Base-by-base conservation (phyloP, 352 stramenopile genomes). In the Phytophthora multivora region DNA sequence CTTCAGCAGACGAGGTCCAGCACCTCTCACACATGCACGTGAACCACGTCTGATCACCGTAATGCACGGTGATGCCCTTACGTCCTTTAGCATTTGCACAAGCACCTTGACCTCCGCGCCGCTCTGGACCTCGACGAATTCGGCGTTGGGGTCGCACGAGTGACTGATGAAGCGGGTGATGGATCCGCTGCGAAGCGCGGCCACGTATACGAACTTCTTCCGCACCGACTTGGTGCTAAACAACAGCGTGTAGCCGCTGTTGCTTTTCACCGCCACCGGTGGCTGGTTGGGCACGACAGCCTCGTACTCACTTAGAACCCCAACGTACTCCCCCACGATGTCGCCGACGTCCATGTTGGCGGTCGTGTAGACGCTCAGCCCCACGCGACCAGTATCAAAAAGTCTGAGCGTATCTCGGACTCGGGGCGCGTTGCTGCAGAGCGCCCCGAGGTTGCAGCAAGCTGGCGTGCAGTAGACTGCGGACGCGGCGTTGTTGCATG, bases 121-220 rank as follows among this genome's bases (percentile, higher is more conserved):
- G 43, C 54, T 54, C 8, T n/a, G n/a, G n/a, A n/a, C 30, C 26
- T 62, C 43, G 0, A 62, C 43, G 21, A 62, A 61, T 30, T 23
- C 39, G n/a, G 51, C 39, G 19, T 59, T 51, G 0, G 25, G 39
- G 4, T 50, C 13, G 26, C 51, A 59, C 0, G 15, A 18, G 15
- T 51, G 23, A 16, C 40, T 51, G 9, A 46, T 26, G 10, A 47
- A 53, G 5, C 36, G 56, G 1, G 38, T 51, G 0, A 25, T 63
- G 15, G 51, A n/a, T n/a, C n/a, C n/a, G 1, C 46, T 19, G 33
- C 36, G 46, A 0, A 39, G 1, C 2, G 56, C 38, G 11, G 52
- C 56, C 3, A 64, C 31, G 47, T 64, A 52, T 0, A 64, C 47
- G 30, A 41, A 64, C 11, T 48, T 49, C 13, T 31, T 52, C 2